These are phyloP conservation scores for Alectoria sarmentosa DNA, from an alignment of 495 filamentous ascomycete genomes.

Conservation along the genomic window DNA sequence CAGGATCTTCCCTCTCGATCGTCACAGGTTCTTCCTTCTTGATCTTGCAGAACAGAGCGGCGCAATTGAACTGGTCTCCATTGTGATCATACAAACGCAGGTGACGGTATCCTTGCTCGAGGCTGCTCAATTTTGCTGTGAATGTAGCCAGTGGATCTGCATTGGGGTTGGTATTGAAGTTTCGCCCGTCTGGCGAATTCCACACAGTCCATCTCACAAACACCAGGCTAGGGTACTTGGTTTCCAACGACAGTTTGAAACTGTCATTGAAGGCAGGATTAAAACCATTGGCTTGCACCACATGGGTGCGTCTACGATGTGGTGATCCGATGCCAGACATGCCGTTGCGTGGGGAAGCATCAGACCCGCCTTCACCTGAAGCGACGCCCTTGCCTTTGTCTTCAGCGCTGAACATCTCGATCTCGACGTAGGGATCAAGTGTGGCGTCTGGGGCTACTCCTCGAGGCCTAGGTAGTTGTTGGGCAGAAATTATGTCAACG, in stretches of 20 bases:
- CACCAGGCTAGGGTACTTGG: slow-evolving; percentile 85
- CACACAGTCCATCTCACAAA: slow-evolving; percentile 93
- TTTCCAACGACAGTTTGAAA: slow-evolving; percentile 70
- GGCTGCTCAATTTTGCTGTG: slow-evolving; percentile 81
- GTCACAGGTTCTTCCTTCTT: slow-evolving; percentile 54
- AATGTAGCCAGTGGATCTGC: slow-evolving; percentile 70
- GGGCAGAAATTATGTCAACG: slow-evolving; percentile 86
- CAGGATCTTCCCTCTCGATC: slow-evolving; percentile 44
- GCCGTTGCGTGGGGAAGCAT: slow-evolving; percentile 61
- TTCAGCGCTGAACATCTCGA: slow-evolving; percentile 90
- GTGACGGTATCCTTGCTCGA: slow-evolving; percentile 94
- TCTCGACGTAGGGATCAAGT: slow-evolving; percentile 87
- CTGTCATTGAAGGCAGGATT: slow-evolving; percentile 76
- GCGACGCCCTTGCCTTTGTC: slow-evolving; percentile 67
- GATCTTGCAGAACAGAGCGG: slow-evolving; percentile 87
- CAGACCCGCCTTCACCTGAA: slow-evolving; percentile 58
- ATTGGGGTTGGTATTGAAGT: slow-evolving; percentile 50
- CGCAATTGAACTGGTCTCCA: slow-evolving; percentile 87
- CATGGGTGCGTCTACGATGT: slow-evolving; percentile 67
- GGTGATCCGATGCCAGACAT: slow-evolving; percentile 67
- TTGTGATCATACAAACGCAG: slow-evolving; percentile 84
- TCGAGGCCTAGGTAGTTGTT: slow-evolving; percentile 81
- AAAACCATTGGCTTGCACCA: slow-evolving; percentile 82
- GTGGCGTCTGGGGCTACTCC: slow-evolving; percentile 59
- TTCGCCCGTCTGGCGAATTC: slow-evolving; percentile 64